Percentiles rank a stretch among this genome's conserved stretches.
phyloP scores from a whole-genome alignment of 106 monocot species.

The Dioscorea dumetorum region DNA sequence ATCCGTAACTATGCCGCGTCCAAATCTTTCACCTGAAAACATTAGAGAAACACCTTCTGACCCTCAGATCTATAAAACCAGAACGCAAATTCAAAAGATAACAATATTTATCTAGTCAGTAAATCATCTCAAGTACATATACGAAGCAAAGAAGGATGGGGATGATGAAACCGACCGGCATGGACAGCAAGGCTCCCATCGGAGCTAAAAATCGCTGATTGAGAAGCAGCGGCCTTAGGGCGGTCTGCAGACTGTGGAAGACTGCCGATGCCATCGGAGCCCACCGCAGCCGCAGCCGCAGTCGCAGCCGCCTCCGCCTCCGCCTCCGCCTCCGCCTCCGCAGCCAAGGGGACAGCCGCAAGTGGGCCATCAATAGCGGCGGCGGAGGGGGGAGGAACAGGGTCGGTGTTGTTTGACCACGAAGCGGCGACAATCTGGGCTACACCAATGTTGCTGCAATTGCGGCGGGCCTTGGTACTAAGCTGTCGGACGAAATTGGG shows the following conservation, averaged over 20 bases:
- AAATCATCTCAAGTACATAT: too few species aligned
- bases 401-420: conserved; percentile 47
- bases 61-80: too few species aligned
- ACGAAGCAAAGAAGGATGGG: neutral
- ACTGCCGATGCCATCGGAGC: conserved; percentile 6
- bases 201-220: conserved; percentile 22
- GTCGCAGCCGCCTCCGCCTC: too few species aligned
- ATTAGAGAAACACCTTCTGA: too few species aligned
- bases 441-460: conserved; percentile 98
- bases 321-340: conserved; percentile 20
- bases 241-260: conserved; percentile 1
- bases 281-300: conserved; percentile 3
- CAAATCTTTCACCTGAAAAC: conserved; percentile 74
- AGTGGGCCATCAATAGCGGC: conserved; percentile 11
- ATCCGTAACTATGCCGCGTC: conserved; percentile 64
- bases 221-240: neutral
- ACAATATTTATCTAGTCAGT: too few species aligned
- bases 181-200: conserved; percentile 89
- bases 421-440: conserved; percentile 94
- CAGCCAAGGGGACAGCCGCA: conserved; percentile 8
- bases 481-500: conserved; percentile 98
- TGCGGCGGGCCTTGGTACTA: conserved; percentile 91
- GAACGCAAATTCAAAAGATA: too few species aligned
- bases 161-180: conserved; percentile 40
- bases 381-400: conserved; percentile 2